Evolutionary conservation across 2,329 filamentous ascomycete genomes (phyloP), one percentile per base, ranked within the genome.

Genomic region (Sporothrix humicola): DNA sequence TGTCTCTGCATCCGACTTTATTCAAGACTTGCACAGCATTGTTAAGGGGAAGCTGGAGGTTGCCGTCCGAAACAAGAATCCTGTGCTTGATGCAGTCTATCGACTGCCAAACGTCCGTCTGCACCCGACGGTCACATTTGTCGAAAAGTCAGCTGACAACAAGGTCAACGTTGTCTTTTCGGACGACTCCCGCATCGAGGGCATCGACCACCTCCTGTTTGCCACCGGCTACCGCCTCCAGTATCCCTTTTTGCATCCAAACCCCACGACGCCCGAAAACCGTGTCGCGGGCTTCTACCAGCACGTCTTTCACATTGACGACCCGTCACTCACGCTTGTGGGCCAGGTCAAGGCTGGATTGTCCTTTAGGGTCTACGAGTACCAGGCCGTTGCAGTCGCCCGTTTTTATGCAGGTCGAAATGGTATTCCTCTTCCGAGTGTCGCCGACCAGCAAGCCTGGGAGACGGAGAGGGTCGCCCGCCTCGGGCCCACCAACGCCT

Each of bases 181-280:
- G 61, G 87, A 90, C 69, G 87, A 87, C 0, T 84, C 83, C 0
- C 81, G 77, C 0, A 79, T 87, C 0, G 78, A 83, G 0, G 81
- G 85, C 5, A 84, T 90, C 10, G 88, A 91, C 75, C 79, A 87
- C 70, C 82, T 90, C 42, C 85, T 90, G 58, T 89, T 90, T 72
- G 88, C 86, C 4, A 90, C 88, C 0, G 88, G 88, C 0, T 90
- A 89, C 77, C 85, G 84, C 0, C 90, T 87, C 84, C 87, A 86
- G 1, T 79, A 89, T 0, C 87, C 87, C 0, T 90, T 87, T 77
- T 77, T 88, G 8, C 84, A 72, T 26, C n/a, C 72, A 37, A 66
- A 59, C 72, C 63, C 75, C 10, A 71, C 73, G 17, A 76, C 73
- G 20, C 74, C 73, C 12, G 75, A 76, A 31, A 74, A 74, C 68